Evolutionary conservation across 768 basidiomycete species (phyloP), one percentile per base, ranked within the genome.

Genomic region (Naematelia aurantialba): DNA sequence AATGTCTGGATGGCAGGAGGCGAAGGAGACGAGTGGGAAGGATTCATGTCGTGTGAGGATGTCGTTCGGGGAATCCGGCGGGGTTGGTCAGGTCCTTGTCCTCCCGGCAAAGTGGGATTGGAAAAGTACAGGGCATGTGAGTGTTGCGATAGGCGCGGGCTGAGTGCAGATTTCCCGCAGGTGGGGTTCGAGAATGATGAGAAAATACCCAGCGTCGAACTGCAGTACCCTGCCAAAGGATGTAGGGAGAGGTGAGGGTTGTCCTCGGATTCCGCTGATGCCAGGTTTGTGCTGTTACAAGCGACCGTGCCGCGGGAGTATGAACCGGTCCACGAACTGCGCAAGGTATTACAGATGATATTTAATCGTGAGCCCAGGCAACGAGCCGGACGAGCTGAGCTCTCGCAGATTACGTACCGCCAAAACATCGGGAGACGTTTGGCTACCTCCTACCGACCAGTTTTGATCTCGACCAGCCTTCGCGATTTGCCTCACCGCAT

Each of bases 341-440:
- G 71, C n/a, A 56, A 52, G 13, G 62, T 67, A 21, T 61, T 75
- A 0, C 58, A 60, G 22, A 46, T 62, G 25, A 75, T 77, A 52
- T 59, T 77, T 17, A 61, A 70, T 17, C 58, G 76, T 77, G 22
- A 60, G 70, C 13, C n/a, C 4, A 51, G 62, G 42, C 3, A 22
- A 11, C 21, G 1, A 5, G 13, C 26, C 29, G 10, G 1, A 1
- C 13, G 5, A 19, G 45, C 63, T 61, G 46, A 65, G 5, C 8
- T n/a, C n/a, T n/a, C 45, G 4, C 55, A 76, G 75, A 63, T 27
- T 74, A 74, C 55, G 66, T 76, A 21, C 73, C 73, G 12, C 68
- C 69, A 21, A 65, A 66, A 1, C 66, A 73, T 48, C 24, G 42
- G 1, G 66, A 71, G 42, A 63, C 73, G 17, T 76, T 74, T 51